phyloP scores from a whole-genome alignment of 495 filamentous ascomycete genomes.

The Daldinia concentrica region DNA sequence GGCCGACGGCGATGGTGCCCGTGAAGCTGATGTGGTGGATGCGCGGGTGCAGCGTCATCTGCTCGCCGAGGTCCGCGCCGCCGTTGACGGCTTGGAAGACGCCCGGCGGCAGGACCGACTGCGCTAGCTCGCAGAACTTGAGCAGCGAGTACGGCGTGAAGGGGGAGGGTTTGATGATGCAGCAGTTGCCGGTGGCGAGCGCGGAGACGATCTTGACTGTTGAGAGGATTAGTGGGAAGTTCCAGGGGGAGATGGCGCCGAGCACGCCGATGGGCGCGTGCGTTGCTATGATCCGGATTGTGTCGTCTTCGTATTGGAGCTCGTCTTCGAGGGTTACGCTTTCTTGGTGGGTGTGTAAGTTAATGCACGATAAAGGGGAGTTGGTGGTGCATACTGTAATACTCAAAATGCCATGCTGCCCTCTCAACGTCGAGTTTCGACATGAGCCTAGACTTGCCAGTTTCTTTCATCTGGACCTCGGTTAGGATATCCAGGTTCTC shows the following conservation, averaged over 20 bases:
- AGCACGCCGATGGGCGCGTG: conserved; percentile 64
- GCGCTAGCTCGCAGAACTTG: conserved; percentile 69
- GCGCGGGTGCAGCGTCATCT: conserved; percentile 64
- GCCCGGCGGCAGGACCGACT: conserved; percentile 69
- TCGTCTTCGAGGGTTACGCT: conserved; percentile 54
- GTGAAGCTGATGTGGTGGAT: conserved; percentile 78
- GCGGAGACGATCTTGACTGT: conserved; percentile 65
- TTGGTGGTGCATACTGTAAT: conserved; percentile 34
- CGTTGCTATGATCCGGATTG: conserved; percentile 56
- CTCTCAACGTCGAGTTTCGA: conserved; percentile 42
- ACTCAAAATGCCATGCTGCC: conserved; percentile 43
- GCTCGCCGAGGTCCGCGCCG: conserved; percentile 69
- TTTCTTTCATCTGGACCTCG: conserved; percentile 52
- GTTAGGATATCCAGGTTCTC: conserved; percentile 50
- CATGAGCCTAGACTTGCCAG: conserved; percentile 53
- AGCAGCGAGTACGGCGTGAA: conserved; percentile 75
- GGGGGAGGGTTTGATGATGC: conserved; percentile 71
- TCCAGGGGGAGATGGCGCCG: conserved; percentile 69
- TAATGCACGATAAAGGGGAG: background rate
- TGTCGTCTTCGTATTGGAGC: conserved; percentile 61
- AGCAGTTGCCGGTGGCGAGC: conserved; percentile 67
- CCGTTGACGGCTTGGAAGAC: conserved; percentile 74
- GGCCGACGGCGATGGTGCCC: conserved; percentile 70
- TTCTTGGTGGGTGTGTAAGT: conserved; percentile 31
- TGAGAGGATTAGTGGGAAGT: conserved; percentile 68